Percentiles rank a stretch among this genome's conserved stretches.
phyloP scores from a whole-genome alignment of 345 rosid species.

The Moricandia moricandioides region DNA sequence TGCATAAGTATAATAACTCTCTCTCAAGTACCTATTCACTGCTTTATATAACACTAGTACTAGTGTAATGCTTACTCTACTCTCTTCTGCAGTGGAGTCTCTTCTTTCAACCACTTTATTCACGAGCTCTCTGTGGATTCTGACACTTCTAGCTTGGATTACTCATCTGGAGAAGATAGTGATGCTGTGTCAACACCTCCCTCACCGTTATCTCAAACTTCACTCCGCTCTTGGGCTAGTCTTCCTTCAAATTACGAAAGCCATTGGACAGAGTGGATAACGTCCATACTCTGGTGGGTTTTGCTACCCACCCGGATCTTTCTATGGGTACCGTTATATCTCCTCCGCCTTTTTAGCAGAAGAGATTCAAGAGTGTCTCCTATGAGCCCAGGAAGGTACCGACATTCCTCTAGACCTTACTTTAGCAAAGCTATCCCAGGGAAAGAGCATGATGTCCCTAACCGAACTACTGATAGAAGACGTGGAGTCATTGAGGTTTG shows the following conservation, averaged over 20 bases:
- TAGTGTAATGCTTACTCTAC: not conserved
- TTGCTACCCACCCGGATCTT: slow-evolving; percentile 56
- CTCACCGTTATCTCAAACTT: slow-evolving; percentile 63
- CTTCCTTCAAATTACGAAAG: slow-evolving; percentile 41
- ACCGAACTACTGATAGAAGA: slow-evolving; percentile 73
- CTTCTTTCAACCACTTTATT: slow-evolving; percentile 88
- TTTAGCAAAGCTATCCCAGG: slow-evolving; percentile 41
- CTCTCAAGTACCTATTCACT: not conserved
- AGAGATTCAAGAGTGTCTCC: slow-evolving; percentile 35
- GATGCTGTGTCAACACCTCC: slow-evolving; percentile 53
- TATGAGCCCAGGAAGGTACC: slow-evolving; percentile 39
- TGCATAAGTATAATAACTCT: slow-evolving; percentile 62
- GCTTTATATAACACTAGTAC: not conserved
- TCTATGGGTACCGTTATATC: slow-evolving; percentile 47
- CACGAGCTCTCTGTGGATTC: slow-evolving; percentile 81
- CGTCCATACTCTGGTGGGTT: slow-evolving; percentile 54
- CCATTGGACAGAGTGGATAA: slow-evolving; percentile 54
- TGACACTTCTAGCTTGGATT: slow-evolving; percentile 65
- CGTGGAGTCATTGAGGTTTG: slow-evolving; percentile 95
- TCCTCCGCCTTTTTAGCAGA: slow-evolving; percentile 37
- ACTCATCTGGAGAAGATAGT: slow-evolving; percentile 75
- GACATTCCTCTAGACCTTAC: slow-evolving; percentile 1
- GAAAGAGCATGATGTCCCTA: slow-evolving; percentile 65
- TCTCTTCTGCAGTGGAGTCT: slow-evolving; percentile 63
- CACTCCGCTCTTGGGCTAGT: slow-evolving; percentile 58